A percentile compares a stretch with the other conserved stretches of the same genome.
Conservation (phyloP, 441 rosid genomes). For the Sinapis alba region DNA sequence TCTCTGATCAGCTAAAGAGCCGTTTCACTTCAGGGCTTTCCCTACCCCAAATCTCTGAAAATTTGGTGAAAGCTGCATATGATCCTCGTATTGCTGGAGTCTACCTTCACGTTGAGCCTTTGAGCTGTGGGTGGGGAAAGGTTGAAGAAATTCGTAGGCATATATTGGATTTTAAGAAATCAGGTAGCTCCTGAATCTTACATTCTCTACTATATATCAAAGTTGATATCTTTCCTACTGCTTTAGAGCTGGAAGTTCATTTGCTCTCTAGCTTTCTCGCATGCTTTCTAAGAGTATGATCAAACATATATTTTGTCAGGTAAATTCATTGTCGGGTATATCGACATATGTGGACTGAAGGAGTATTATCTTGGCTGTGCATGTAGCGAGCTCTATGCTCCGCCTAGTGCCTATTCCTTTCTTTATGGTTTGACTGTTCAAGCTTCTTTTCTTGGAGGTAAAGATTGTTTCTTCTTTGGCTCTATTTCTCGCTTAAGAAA, state of each 20-base stretch:
- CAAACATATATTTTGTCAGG: conserved; percentile 50
- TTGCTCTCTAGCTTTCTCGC: neutral
- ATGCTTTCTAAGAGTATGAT: conserved; percentile 20
- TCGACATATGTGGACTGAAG: conserved; percentile 78
- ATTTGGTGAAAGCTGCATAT: conserved; percentile 84
- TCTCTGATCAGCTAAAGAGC: conserved; percentile 94
- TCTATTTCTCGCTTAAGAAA: neutral
- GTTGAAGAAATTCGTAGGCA: conserved; percentile 92
- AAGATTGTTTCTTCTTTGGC: conserved; percentile 25
- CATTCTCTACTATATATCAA: neutral
- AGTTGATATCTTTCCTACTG: neutral
- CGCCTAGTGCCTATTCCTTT: conserved; percentile 94
- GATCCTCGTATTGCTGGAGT: conserved; percentile 92
- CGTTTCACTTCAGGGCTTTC: conserved; percentile 86
- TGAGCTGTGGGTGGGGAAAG: conserved; percentile 94
- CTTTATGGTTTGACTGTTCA: conserved; percentile 92
- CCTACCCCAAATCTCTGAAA: conserved; percentile 88
- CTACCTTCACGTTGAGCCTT: conserved; percentile 85
- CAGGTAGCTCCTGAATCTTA: conserved; percentile 53
- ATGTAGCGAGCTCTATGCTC: conserved; percentile 86
- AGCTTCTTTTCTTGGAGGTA: conserved; percentile 91
- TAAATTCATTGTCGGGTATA: conserved; percentile 79
- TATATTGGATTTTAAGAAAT: conserved; percentile 82
- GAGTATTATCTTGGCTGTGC: conserved; percentile 93
- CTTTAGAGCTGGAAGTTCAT: neutral